phyloP scores from a whole-genome alignment of 148 eudicot species.

The Rhododendron simsii region DNA sequence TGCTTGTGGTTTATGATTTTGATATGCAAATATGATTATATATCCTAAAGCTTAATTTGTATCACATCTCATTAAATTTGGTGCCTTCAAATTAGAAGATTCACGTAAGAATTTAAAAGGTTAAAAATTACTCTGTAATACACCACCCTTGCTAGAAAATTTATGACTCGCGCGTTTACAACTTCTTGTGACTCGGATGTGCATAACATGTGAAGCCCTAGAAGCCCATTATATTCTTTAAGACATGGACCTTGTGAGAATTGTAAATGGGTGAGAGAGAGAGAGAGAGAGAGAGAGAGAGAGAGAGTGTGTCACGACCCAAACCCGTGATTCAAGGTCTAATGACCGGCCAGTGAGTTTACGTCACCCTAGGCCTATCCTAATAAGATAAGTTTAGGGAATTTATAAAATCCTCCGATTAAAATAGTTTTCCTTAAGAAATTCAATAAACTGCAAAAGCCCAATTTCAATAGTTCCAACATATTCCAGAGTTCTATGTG shows the following conservation, averaged over 20 bases:
- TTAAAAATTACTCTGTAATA: no score
- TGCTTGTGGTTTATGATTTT: not conserved
- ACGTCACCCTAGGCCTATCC: no score
- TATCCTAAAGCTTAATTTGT: not conserved
- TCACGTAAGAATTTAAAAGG: not conserved
- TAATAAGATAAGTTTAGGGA: no score
- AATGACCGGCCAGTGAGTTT: no score
- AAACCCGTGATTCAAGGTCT: no score
- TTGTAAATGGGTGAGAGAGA: not conserved
- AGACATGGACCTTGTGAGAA: not conserved
- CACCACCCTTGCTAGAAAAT: not conserved
- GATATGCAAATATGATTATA: not conserved
- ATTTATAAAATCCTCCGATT: no score
- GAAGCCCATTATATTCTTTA: not conserved
- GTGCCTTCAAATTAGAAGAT: not conserved
- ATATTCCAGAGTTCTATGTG: no score
- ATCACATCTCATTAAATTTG: not conserved
- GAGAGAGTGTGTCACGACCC: no score
- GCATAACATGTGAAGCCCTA: conserved; percentile 1
- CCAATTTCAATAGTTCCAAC: no score
- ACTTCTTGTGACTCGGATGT: not conserved
- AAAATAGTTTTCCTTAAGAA: no score
- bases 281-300: no score
- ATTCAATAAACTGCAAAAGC: no score
- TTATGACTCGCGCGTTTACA: not conserved